Base-by-base conservation (phyloP, 345 rosid genomes). In the Alliaria petiolata region DNA sequence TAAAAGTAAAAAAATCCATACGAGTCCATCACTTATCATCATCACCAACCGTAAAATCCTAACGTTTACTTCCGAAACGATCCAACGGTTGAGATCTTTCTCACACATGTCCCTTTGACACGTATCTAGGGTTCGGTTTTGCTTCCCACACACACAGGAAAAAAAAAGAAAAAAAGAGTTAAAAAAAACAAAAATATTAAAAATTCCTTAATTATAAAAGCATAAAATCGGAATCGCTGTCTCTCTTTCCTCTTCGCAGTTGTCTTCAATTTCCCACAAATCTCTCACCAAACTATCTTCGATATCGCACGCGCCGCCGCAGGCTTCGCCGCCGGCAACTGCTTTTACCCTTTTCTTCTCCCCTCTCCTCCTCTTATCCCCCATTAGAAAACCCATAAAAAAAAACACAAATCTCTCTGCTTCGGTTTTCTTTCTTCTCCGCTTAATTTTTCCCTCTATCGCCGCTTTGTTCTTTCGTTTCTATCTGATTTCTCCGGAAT, bases 251-350 rank as follows among this genome's bases (percentile, higher is more conserved):
- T 36, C 58, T 20, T 43, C 57, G 76, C 54, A 71, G 35, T 71
- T 62, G 62, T 71, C 69, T 51, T 55, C 54, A 53, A 3, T 52
- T 26, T 53, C 13, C 31, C 55, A 47, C 53, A 20, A 52, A 54
- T 43, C 53, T 74, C 52, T 66, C 67, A 45, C 70, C 56, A 40
- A 36, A 60, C 55, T 17, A 38, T 50, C 63, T 55, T 40, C 59
- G 33, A 39, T 63, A 43, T 67, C 70, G 39, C 80, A 69, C 79
- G 78, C 86, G 83, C 87, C 89, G 86, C 81, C 83, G 71, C 77
- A 62, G 62, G 65, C 20, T 62, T 67, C 55, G 39, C 80, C 88
- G 85, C 86, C 86, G 95, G 86, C 83, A 61, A 60, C 76, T 75
- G 67, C 68, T 51, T 49, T 58, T 47, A 72, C 76, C 72, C 57